These are phyloP conservation scores for Zoysia japonica DNA, from an alignment of 176 grass and related monocot genomes.

Conservation along the genomic window DNA sequence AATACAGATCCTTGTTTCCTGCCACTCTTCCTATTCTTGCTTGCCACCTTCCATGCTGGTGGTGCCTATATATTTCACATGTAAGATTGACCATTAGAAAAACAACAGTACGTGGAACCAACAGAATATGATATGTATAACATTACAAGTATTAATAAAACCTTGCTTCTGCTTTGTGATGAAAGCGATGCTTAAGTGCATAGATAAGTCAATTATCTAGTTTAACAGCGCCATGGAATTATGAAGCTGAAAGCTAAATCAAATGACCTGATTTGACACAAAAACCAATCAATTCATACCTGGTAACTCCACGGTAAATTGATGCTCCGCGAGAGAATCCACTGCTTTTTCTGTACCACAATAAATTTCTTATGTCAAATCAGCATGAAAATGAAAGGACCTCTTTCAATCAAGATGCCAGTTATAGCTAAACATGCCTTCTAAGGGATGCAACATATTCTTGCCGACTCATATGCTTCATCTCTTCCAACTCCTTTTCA, in stretches of 20 bases:
- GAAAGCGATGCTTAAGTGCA: too few relatives aligned
- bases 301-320: conserved; percentile 77
- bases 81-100: neutral
- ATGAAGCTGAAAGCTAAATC: too few relatives aligned
- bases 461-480: conserved; percentile 76
- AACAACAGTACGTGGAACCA: neutral
- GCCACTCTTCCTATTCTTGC: conserved; percentile 81
- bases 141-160: neutral
- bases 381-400: neutral
- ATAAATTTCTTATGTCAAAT: too few relatives aligned
- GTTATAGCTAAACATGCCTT: conserved; percentile 38
- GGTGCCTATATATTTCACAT: conserved; percentile 54
- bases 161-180: too few relatives aligned
- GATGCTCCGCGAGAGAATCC: conserved; percentile 78
- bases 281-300: conserved; percentile 32
- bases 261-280: neutral
- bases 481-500: conserved; percentile 71
- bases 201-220: too few relatives aligned
- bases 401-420: neutral
- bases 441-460: conserved; percentile 84
- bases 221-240: too few relatives aligned
- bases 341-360: conserved; percentile 66
- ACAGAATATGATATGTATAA: neutral
- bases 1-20: conserved; percentile 85
- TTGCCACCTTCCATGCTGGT: conserved; percentile 89